Evolutionary conservation across 2,329 filamentous ascomycete species (phyloP).

Genomic region (Phaeosphaeriaceae sp.): DNA sequence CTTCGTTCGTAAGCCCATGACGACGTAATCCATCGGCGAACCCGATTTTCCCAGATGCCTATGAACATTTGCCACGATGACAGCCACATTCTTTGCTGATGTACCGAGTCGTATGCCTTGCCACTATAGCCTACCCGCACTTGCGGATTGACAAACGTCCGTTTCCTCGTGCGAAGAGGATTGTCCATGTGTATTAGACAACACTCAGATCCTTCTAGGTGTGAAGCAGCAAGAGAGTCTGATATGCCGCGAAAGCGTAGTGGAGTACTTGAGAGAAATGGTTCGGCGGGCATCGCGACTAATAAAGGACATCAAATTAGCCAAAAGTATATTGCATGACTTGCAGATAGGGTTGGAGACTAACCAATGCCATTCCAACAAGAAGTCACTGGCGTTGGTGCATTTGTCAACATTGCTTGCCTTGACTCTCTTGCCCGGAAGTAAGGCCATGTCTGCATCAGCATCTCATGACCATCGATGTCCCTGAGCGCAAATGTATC

Average conservation of each 20-base stretch:
- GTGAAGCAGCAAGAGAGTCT: constrained; percentile 63
- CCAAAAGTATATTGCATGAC: too few species aligned
- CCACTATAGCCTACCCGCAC: constrained; percentile 66
- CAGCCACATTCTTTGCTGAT: neutral
- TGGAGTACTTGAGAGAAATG: constrained; percentile 23
- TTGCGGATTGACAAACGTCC: neutral
- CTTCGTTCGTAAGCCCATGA: too few species aligned
- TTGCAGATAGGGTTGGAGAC: too few species aligned
- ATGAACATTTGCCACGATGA: neutral
- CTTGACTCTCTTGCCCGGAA: constrained; percentile 60
- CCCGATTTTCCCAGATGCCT: neutral
- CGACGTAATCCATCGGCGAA: too few species aligned
- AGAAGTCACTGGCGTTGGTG: constrained; percentile 60
- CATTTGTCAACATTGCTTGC: constrained; percentile 42
- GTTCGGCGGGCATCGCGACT: constrained; percentile 29
- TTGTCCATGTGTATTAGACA: constrained; percentile 78
- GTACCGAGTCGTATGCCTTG: constrained; percentile 20
- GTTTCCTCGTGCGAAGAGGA: constrained; percentile 50
- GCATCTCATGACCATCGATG: constrained; percentile 55
- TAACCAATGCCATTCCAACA: constrained; percentile 69
- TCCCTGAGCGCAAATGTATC: constrained; percentile 69
- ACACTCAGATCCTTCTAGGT: constrained; percentile 78
- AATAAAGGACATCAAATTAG: too few species aligned
- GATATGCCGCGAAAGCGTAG: constrained; percentile 67
- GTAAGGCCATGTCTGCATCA: constrained; percentile 64